Conservation (phyloP, 1,139 yeast genomes). For the Candida neerlandica region DNA sequence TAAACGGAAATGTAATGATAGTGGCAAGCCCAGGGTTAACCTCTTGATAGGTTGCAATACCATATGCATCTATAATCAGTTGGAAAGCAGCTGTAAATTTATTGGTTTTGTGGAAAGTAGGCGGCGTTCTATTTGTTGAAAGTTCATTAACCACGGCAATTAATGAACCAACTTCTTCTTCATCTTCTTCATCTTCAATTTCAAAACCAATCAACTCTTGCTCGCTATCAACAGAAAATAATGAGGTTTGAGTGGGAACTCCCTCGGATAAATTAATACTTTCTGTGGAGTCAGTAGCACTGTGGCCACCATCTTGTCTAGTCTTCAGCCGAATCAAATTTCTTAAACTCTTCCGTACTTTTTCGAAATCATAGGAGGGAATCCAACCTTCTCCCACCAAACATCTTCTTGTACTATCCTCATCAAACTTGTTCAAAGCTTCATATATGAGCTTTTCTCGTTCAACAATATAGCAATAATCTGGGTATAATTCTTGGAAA, state of each 20-base stretch:
- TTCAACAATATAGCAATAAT: conserved; percentile 46
- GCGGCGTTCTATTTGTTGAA: conserved; percentile 83
- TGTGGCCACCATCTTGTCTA: conserved; percentile 13
- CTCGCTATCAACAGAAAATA: conserved; percentile 52
- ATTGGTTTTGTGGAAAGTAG: conserved; percentile 89
- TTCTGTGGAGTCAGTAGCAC: conserved; percentile 8
- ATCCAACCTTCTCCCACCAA: conserved; percentile 99
- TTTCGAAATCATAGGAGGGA: conserved; percentile 45
- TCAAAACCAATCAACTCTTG: conserved; percentile 16
- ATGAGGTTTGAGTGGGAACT: conserved; percentile 28
- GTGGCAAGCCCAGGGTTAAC: conserved; percentile 97
- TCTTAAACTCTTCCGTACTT: conserved; percentile 28
- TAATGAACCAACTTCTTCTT: conserved; percentile 31
- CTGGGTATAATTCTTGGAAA: conserved; percentile 58
- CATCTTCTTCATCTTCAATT: conserved; percentile 25
- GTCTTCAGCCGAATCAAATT: conserved; percentile 30
- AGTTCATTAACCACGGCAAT: conserved; percentile 74
- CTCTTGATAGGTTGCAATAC: conserved; percentile 91
- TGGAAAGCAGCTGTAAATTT: conserved; percentile 93
- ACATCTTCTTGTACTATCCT: conserved; percentile 82
- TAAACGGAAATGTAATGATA: conserved; percentile 92
- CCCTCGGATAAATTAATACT: conserved; percentile 13
- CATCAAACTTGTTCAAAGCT: conserved; percentile 77
- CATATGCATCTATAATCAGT: conserved; percentile 91
- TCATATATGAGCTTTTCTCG: conserved; percentile 78